A percentile compares a stretch with the other conserved stretches of the same genome.
These are phyloP conservation scores for Rhodotorula sp. DNA, from an alignment of 1,284 basidiomycete species.

Conservation along the genomic window DNA sequence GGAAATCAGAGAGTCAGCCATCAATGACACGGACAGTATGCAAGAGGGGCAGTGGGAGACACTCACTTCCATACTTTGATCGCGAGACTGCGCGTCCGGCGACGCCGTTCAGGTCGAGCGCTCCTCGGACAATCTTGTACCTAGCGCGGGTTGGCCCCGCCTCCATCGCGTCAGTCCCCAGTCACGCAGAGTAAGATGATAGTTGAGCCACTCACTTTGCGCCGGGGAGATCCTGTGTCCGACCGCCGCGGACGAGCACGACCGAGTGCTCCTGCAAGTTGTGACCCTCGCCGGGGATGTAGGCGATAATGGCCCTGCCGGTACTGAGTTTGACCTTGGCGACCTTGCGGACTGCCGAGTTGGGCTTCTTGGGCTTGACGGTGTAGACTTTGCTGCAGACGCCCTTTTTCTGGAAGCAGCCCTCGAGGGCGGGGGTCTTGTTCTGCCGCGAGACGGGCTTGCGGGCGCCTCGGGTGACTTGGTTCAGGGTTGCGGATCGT, in stretches of 20 bases:
- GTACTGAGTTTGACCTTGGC: slow-evolving; percentile 89
- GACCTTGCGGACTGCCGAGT: slow-evolving; percentile 97
- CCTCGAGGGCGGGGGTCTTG: slow-evolving; percentile 68
- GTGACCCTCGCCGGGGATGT: slow-evolving; percentile 96
- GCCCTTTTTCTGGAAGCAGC: slow-evolving; percentile 81
- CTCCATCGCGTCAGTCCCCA: not conserved
- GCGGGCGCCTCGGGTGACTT: slow-evolving; percentile 49
- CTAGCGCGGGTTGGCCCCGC: slow-evolving; percentile 53
- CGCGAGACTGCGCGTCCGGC: slow-evolving; percentile 76
- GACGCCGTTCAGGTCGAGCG: slow-evolving; percentile 87
- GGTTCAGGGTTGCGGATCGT: slow-evolving; percentile 41
- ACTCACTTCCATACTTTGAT: slow-evolving; percentile 90
- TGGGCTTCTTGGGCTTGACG: slow-evolving; percentile 94
- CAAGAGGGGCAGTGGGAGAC: not conserved
- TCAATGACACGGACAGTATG: not conserved
- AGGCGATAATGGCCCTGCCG: slow-evolving; percentile 86
- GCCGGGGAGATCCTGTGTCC: slow-evolving; percentile 96
- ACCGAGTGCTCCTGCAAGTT: slow-evolving; percentile 95
- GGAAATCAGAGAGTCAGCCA: slow-evolving; percentile 39
- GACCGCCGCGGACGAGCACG: slow-evolving; percentile 87
- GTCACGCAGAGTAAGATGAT: not conserved
- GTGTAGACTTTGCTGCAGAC: slow-evolving; percentile 82
- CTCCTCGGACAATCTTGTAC: slow-evolving; percentile 93
- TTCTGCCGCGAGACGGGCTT: slow-evolving; percentile 59
- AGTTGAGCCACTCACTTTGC: slow-evolving; percentile 66